These are phyloP conservation scores for Aeschynomene evenia DNA, from an alignment of 306 rosid species.

Conservation along the genomic window DNA sequence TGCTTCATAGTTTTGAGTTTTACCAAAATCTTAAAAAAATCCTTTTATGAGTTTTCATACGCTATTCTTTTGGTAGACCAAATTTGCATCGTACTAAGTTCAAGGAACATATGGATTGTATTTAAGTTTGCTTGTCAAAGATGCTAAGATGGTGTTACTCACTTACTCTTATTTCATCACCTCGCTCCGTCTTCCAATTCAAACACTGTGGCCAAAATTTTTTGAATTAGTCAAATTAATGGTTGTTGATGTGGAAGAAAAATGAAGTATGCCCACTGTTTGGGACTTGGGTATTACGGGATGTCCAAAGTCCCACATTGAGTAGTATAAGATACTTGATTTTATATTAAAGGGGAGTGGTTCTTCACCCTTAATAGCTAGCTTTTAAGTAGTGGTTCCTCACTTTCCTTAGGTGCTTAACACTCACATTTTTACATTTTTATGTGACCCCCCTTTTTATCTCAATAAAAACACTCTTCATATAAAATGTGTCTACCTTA, in stretches of 20 bases:
- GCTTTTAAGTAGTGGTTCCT: no score
- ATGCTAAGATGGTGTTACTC: not conserved
- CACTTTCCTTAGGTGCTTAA: no score
- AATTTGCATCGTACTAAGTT: not conserved
- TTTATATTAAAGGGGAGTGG: no score
- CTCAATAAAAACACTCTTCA: not conserved
- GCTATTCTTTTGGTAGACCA: not conserved
- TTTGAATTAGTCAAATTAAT: not conserved
- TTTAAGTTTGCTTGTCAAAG: not conserved
- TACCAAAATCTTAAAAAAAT: no score
- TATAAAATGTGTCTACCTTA: not conserved
- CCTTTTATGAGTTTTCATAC: not conserved
- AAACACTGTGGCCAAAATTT: constrained; percentile 15
- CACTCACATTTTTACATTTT: not conserved
- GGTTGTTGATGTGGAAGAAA: not conserved
- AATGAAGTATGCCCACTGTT: not conserved
- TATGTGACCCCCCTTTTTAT: not conserved
- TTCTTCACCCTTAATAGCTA: no score
- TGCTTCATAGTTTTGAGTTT: no score
- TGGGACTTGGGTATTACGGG: no score
- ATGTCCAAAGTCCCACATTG: no score
- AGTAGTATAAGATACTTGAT: no score
- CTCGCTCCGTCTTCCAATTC: not conserved
- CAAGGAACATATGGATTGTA: not conserved
- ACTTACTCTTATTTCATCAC: not conserved